Base-by-base conservation (phyloP, 2,329 filamentous ascomycete genomes). In the Fusarium albosuccineum region DNA sequence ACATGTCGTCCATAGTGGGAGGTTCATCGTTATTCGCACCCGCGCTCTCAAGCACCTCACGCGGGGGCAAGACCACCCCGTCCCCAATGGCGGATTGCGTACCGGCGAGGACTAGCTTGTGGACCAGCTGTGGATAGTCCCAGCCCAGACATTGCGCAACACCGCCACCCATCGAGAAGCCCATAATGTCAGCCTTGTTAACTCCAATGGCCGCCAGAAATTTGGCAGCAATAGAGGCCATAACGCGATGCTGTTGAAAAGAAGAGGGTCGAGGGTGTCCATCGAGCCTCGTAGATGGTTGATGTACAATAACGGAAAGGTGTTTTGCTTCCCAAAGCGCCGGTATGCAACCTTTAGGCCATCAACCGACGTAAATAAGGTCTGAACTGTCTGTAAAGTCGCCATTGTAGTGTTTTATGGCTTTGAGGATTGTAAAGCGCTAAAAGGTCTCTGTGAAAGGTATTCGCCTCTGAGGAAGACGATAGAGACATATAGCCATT, bases 281-380 rank as follows among this genome's bases (percentile, higher is more conserved):
- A 46, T 46, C 6, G 26, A n/a, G 11, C 16, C 49, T 13, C 49
- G 49, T 17, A 52, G n/a, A 27, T 52, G 33, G 49, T 37, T 39
- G 17, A 40, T 9, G 33, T 40, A 52, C 13, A 52, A 5, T 16
- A 52, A 8, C 10, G 49, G 36, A 9, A n/a, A 14, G 5, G 9
- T 36, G 5, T 8, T n/a, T 10, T 11, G 14, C 44, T 46, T 46
- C 9, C 44, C 44, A 5, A 52, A 40, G 17, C 49, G 49, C 10
- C 49, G 17, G 14, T 52, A 52, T 34, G 49, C 49, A 9, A 52
- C 14, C 26, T 52, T 41, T 6, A 16, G 16, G 26, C 22, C 49
- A 11, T 52, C 27, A 22, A 52, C 22, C 8, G 16, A 26, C 9
- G 27, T 22, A 22, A n/a, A 52, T 8, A 27, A 8, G 8, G 49